Base-by-base conservation (phyloP, 2,329 filamentous ascomycete genomes). In the Phoma sp. region DNA sequence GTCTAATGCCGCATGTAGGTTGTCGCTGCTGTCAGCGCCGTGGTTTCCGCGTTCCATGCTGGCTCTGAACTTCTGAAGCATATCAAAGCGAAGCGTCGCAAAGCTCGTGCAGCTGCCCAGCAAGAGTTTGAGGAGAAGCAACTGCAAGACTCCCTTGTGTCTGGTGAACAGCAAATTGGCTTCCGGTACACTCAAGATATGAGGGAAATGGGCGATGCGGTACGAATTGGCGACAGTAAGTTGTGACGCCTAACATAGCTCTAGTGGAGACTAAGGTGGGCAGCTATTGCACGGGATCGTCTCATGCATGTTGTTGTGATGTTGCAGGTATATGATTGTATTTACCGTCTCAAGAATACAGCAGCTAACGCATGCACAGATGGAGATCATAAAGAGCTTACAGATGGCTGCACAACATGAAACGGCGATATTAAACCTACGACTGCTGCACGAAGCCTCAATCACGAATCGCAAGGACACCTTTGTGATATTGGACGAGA, bases 31-130 rank as follows among this genome's bases (percentile, higher is more conserved):
- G 74, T 79, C n/a, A 65, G 73, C n/a, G 74, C 76, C 7, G 71
- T 79, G 9, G 66, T 77, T 7, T 75, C 72, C 9, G 75, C 76
- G 7, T 79, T 79, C 58, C 74, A 77, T 56, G 72, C 67, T n/a
- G 75, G 69, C 13, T 71, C 75, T 27, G 75, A 77, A 25, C 60
- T 77, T 43, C 60, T 74, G 27, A 66, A 71, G 38, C 62, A 66
- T 18, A 65, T 77, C 55, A 71, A 71, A 56, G 68, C 72, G 52
- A 70, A 69, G 42, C 68, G 67, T 25, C 64, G 66, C 40, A 74
- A 73, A 47, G 49, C 65, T 30, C 63, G 63, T 25, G 45, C 58
- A 10, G 58, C 60, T 45, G 58, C 56, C 10, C 66, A 67, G 40
- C 58, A 67, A 43, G 64, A 71, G 14, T 70, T 71, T 39, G 66